Conservation (phyloP, 306 rosid genomes). For the Geum urbanum region DNA sequence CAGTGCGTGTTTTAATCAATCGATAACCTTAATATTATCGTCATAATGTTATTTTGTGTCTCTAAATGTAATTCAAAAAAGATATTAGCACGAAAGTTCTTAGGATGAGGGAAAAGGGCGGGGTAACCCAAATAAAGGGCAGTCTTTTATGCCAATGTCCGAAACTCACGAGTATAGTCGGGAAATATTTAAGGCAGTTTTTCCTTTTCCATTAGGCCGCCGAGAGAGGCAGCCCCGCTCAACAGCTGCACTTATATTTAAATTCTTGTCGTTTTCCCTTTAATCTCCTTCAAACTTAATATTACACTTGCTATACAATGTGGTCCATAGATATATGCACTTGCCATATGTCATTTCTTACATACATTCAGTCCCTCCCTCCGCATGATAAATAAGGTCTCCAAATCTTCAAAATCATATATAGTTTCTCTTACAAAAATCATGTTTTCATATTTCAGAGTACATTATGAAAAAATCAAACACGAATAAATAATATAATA, state of each 20-base stretch:
- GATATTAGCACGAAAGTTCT: no score
- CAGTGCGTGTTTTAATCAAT: no score
- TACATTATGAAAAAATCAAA: no score
- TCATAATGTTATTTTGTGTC: no score
- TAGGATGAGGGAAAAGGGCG: neutral
- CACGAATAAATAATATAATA: no score
- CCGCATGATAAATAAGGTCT: neutral
- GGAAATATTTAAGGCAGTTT: slow-evolving; percentile 8
- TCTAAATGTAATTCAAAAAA: no score
- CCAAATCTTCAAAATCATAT: neutral
- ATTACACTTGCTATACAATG: neutral
- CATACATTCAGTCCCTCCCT: neutral
- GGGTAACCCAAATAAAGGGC: slow-evolving; percentile 11
- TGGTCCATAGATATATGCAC: neutral
- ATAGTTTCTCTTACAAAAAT: neutral
- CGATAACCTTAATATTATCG: no score
- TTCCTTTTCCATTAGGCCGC: neutral
- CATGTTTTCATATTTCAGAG: no score
- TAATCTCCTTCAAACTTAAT: neutral
- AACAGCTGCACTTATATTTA: neutral
- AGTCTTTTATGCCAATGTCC: slow-evolving; percentile 14
- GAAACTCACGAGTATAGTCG: slow-evolving; percentile 15
- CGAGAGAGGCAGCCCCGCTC: neutral
- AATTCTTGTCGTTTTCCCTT: slow-evolving; percentile 12
- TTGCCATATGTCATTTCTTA: neutral